A percentile compares a stretch with the other conserved stretches of the same genome.
These are phyloP conservation scores for Marasmius oreades DNA, from an alignment of 1,284 basidiomycete genomes.

Conservation along the genomic window DNA sequence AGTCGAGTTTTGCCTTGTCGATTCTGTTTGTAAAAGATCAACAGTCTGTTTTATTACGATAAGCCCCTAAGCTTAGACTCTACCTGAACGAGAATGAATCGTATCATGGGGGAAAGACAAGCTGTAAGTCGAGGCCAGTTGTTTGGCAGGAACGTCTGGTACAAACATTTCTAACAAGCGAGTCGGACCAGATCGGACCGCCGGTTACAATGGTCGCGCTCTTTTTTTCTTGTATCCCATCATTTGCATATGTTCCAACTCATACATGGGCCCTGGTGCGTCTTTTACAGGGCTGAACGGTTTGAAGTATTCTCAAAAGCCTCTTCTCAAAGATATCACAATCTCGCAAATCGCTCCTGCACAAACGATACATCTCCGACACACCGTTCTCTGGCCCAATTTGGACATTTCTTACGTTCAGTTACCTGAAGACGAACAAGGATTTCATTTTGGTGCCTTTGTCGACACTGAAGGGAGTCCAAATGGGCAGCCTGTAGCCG, in stretches of 20 bases:
- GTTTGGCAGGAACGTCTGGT: background rate
- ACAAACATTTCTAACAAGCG: background rate
- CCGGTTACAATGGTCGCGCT: no score
- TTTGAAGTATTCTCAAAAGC: no score
- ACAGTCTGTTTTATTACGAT: no score
- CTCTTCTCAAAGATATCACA: background rate
- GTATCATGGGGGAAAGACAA: conserved; percentile 65
- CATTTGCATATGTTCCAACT: no score
- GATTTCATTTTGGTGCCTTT: conserved; percentile 55
- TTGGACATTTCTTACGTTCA: conserved; percentile 45
- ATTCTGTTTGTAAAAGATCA: conserved; percentile 52
- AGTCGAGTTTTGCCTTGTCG: conserved; percentile 96
- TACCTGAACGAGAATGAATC: conserved; percentile 91
- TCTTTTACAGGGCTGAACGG: background rate
- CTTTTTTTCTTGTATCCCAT: no score
- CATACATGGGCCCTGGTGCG: background rate
- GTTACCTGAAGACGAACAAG: conserved; percentile 47
- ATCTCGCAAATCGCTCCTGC: conserved; percentile 29
- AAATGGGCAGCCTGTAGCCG: conserved; percentile 34
- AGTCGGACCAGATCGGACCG: background rate
- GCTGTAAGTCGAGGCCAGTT: background rate
- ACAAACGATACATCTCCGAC: conserved; percentile 48
- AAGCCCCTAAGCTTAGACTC: conserved; percentile 7
- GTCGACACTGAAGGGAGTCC: conserved; percentile 17
- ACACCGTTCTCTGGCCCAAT: conserved; percentile 56